Evolutionary conservation across 2,329 filamentous ascomycete species (phyloP).

Genomic region (Stagonosporopsis chrysanthemi): DNA sequence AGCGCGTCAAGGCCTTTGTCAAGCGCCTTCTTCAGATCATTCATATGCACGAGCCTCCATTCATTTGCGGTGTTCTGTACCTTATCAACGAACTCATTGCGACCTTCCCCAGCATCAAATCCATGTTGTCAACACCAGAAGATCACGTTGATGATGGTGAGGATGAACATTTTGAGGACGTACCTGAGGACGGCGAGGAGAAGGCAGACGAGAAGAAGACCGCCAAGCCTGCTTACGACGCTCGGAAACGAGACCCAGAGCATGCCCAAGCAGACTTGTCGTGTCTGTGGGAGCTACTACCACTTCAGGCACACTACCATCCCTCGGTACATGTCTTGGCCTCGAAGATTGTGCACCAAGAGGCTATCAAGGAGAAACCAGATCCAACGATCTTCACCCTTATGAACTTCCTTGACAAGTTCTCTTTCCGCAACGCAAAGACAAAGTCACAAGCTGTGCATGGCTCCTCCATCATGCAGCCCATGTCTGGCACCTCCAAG

Average conservation of each 20-base stretch:
- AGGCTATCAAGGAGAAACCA: constrained; percentile 82
- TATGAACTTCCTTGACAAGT: constrained; percentile 95
- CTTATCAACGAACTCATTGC: constrained; percentile 81
- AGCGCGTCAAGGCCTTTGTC: constrained; percentile 92
- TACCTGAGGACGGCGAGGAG: constrained; percentile 56
- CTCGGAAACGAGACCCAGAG: constrained; percentile 88
- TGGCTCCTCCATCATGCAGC: constrained; percentile 96
- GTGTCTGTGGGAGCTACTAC: constrained; percentile 91
- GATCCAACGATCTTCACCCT: constrained; percentile 90
- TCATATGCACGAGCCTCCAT: constrained; percentile 87
- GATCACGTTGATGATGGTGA: constrained; percentile 80
- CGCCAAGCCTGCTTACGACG: constrained; percentile 69
- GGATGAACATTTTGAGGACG: constrained; percentile 74
- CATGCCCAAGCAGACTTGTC: constrained; percentile 91
- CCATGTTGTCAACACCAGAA: constrained; percentile 72
- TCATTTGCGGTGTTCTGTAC: constrained; percentile 92
- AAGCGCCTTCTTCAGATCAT: constrained; percentile 91
- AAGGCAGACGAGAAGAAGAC: constrained; percentile 30
- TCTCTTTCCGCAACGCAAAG: constrained; percentile 96
- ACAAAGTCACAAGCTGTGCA: constrained; percentile 65
- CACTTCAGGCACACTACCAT: constrained; percentile 84
- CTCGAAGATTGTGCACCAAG: constrained; percentile 70
- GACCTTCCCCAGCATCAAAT: constrained; percentile 80
- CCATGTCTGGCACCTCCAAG: constrained; percentile 71
- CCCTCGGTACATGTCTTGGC: constrained; percentile 91